phyloP scores from a whole-genome alignment of 257 asterid genomes.

The Plectranthus barbatus region DNA sequence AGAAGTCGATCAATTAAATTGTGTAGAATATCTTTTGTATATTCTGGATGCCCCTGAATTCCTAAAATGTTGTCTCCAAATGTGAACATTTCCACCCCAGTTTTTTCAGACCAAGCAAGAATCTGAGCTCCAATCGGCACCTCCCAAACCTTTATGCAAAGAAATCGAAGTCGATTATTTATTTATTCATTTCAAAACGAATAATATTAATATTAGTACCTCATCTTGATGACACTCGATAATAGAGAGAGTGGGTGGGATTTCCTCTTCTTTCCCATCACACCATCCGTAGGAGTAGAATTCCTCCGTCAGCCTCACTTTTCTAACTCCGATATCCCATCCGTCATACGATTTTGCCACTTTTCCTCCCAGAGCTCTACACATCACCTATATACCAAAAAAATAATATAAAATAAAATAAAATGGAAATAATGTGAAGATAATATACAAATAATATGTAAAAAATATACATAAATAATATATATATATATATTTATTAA shows the following conservation, averaged over 20 bases:
- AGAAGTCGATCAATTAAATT: slow-evolving; percentile 56
- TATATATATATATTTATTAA: too few relatives aligned
- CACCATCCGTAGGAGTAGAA: slow-evolving; percentile 23
- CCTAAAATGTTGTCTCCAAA: slow-evolving; percentile 49
- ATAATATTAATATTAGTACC: slow-evolving; percentile 20
- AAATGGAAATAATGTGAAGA: too few relatives aligned
- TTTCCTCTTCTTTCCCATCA: neutral
- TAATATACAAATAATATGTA: too few relatives aligned
- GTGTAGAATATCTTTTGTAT: slow-evolving; percentile 54
- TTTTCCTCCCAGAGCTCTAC: slow-evolving; percentile 73
- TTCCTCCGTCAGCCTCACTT: slow-evolving; percentile 36
- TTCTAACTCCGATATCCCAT: slow-evolving; percentile 74
- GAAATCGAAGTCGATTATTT: neutral
- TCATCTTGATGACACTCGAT: slow-evolving; percentile 78
- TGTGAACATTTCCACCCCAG: slow-evolving; percentile 61
- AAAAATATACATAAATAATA: too few relatives aligned
- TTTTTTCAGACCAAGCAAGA: slow-evolving; percentile 53
- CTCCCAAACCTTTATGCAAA: slow-evolving; percentile 51
- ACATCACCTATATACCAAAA: slow-evolving; percentile 31
- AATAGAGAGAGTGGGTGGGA: slow-evolving; percentile 42
- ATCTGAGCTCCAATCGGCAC: slow-evolving; percentile 58
- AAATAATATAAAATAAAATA: neutral
- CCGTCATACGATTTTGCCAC: slow-evolving; percentile 49
- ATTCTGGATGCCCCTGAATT: slow-evolving; percentile 83
- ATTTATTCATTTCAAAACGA: neutral